Evolutionary conservation across 2,329 filamentous ascomycete species (phyloP), one percentile per base, ranked within the genome.

Genomic region (Epicoccum nigrum): DNA sequence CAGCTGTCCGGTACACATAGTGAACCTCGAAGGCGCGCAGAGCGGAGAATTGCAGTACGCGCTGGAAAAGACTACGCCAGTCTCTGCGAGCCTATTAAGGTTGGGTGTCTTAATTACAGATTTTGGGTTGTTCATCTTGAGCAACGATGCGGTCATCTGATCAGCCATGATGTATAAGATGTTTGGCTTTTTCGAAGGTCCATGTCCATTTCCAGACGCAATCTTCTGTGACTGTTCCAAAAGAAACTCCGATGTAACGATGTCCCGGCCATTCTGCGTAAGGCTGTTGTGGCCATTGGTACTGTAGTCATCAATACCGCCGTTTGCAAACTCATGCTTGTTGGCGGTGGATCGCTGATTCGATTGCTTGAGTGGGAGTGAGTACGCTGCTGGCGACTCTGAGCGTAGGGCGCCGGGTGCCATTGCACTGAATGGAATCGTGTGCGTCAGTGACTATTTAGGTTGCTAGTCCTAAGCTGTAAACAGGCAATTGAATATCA

Each of bases 91-190:
- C 43, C 85, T 83, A 75, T 97, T 90, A 54, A 97, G 83, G 76
- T 97, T 87, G 39, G 92, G 92, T 1, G 92, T 97, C 76, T 92
- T 90, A 81, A 97, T 96, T 71, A 90, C 88, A 1, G 92, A 96
- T 44, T 88, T 81, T 37, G 86, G 83, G 74, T 97, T 92, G 79
- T 97, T 92, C 79, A 96, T 93, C 78, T 92, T 93, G 62, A 97
- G 84, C 63, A 92, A 83, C 15, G 92, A 92, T 21, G 92, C 92
- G 15, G 92, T 89, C 73, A 97, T 85, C 78, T 97, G 92, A 76
- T 97, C 92, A 46, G 92, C 92, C 92, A 97, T 96, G 77, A 97
- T 95, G 80, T 94, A 96, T 38, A 92, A 81, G 62, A 93, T 89
- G 74, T 92, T 92, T 55, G 88, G 88, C 70, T 81, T 82, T 41